phyloP scores from a whole-genome alignment of 1,284 basidiomycete genomes.

The Trichosporon sp. region DNA sequence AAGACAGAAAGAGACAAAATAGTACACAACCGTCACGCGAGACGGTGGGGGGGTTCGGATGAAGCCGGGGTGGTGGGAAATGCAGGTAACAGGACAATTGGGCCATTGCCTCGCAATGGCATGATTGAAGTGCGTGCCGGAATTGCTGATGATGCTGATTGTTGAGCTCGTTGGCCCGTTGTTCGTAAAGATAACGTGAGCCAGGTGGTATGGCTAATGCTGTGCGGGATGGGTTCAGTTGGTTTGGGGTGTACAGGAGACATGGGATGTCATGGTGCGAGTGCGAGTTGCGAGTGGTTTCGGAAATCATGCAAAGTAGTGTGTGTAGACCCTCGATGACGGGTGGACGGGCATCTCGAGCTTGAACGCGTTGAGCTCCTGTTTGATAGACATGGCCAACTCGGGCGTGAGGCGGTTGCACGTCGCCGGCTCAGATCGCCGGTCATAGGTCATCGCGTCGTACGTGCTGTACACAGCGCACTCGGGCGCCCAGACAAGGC shows the following conservation, averaged over 20 bases:
- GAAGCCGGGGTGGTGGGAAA: background rate
- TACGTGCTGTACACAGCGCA: slow-evolving; percentile 95
- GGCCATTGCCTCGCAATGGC: background rate
- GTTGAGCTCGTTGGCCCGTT: background rate
- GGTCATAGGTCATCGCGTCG: slow-evolving; percentile 84
- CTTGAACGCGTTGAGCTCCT: slow-evolving; percentile 93
- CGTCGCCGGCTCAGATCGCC: slow-evolving; percentile 91
- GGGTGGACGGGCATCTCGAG: slow-evolving; percentile 98
- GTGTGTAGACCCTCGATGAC: slow-evolving; percentile 76
- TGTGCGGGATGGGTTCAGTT: background rate
- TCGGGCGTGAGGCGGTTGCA: slow-evolving; percentile 94
- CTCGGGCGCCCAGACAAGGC: slow-evolving; percentile 84
- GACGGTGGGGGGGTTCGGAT: background rate
- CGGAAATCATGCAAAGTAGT: slow-evolving; percentile 62
- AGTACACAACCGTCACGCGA: background rate
- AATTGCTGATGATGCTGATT: slow-evolving; percentile 7
- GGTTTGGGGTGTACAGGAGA: slow-evolving; percentile 18
- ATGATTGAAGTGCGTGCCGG: background rate
- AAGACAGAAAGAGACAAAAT: background rate
- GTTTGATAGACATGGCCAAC: slow-evolving; percentile 92
- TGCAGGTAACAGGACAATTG: slow-evolving; percentile 11
- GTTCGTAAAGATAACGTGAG: slow-evolving; percentile 7
- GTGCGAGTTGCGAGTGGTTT: no score
- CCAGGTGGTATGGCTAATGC: slow-evolving; percentile 12
- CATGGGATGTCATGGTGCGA: slow-evolving; percentile 17